Evolutionary conservation across 345 rosid genomes (phyloP).

Genomic region (Ceriops decandra): DNA sequence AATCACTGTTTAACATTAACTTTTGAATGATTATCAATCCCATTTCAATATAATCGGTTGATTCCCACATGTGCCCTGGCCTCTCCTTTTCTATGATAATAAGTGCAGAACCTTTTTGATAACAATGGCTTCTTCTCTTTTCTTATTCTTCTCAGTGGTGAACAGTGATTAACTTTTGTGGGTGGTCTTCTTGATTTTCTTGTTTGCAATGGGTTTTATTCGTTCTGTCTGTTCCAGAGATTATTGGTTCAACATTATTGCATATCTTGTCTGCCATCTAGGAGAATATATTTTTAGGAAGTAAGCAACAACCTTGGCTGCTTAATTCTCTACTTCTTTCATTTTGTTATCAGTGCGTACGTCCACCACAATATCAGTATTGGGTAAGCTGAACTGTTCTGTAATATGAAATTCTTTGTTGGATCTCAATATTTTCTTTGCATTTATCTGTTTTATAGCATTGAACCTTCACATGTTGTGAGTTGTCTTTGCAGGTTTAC

Average conservation of each 20-base stretch:
- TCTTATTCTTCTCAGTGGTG: neutral
- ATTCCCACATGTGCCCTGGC: neutral
- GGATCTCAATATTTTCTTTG: conserved; percentile 5
- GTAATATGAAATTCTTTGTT: neutral
- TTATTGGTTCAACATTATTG: conserved; percentile 5
- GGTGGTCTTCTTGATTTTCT: conserved; percentile 2
- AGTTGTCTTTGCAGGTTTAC: conserved; percentile 61
- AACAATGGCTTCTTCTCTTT: conserved; percentile 1
- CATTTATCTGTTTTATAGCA: neutral
- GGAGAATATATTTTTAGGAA: conserved; percentile 23
- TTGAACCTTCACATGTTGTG: conserved; percentile 16
- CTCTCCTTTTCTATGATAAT: neutral
- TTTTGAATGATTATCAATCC: too few relatives aligned
- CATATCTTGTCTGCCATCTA: conserved; percentile 14
- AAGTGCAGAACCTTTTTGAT: neutral
- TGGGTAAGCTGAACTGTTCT: neutral
- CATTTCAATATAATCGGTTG: too few relatives aligned
- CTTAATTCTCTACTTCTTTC: conserved; percentile 2
- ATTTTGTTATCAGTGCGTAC: neutral
- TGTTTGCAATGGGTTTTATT: conserved; percentile 6
- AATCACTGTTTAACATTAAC: too few relatives aligned
- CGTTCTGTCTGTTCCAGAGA: conserved; percentile 18
- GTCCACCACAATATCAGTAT: neutral
- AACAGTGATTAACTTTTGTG: conserved; percentile 12
- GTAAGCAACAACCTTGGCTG: conserved; percentile 21